Conservation (phyloP, 2,329 filamentous ascomycete genomes). For the Sarocladiaceae sp. region DNA sequence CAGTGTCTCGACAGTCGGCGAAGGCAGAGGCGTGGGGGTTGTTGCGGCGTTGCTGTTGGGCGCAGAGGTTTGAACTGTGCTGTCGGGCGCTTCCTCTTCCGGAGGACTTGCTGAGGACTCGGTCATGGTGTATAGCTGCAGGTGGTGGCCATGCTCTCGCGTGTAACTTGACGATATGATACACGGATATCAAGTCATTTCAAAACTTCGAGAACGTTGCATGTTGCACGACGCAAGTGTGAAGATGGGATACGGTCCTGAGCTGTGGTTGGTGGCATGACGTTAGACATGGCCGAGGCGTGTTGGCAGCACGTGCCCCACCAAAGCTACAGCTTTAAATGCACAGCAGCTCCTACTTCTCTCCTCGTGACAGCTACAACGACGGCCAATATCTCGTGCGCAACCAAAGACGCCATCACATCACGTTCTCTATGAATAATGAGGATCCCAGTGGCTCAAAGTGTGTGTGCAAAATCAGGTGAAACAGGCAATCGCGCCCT, state of each 20-base stretch:
- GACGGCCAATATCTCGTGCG: no score
- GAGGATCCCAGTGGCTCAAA: no score
- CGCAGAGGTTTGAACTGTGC: constrained; percentile 1
- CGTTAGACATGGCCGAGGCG: not conserved
- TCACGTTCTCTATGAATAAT: no score
- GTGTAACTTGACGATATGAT: no score
- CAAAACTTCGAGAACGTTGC: no score
- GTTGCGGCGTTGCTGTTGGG: not conserved
- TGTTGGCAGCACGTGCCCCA: constrained; percentile 2
- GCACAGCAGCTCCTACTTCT: not conserved
- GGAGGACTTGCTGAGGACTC: not conserved
- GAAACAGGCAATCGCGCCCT: no score
- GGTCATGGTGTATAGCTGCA: constrained; percentile 1
- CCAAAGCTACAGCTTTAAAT: not conserved
- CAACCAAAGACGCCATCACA: no score
- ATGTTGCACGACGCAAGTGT: no score
- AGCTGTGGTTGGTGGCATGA: not conserved
- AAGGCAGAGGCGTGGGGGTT: constrained; percentile 11
- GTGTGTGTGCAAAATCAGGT: no score
- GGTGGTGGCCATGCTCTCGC: not conserved
- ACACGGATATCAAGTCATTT: no score
- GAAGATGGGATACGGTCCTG: no score
- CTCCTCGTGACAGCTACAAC: not conserved
- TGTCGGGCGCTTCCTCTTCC: not conserved
- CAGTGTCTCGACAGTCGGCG: constrained; percentile 13